phyloP scores from a whole-genome alignment of 768 basidiomycete species.

The Glaciozyma martinii region DNA sequence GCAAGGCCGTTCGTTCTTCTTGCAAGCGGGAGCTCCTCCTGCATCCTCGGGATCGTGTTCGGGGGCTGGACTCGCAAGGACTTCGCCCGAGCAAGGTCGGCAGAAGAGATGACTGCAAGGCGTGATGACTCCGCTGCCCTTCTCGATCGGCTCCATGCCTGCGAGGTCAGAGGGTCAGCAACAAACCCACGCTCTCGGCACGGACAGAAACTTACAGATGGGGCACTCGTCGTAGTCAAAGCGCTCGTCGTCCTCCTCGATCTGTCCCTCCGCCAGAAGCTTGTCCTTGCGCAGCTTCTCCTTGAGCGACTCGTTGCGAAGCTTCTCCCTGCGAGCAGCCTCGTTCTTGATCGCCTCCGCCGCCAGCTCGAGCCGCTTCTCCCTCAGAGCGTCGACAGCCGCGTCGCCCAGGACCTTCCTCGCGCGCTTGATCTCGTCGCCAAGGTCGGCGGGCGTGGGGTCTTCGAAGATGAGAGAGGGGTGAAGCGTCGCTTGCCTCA shows the following conservation, averaged over 20 bases:
- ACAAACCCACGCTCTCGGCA: no score
- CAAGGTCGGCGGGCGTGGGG: slow-evolving; percentile 41
- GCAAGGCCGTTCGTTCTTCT: neutral
- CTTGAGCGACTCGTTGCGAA: no score
- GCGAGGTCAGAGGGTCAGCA: neutral
- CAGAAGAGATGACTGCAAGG: neutral
- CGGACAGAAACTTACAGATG: no score
- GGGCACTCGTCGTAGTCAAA: no score
- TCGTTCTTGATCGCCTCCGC: neutral
- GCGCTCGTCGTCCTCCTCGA: neutral
- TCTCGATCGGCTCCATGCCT: neutral
- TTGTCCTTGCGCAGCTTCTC: neutral
- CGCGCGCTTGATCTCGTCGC: slow-evolving; percentile 36
- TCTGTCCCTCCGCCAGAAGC: neutral
- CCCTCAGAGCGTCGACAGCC: neutral
- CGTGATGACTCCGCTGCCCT: neutral
- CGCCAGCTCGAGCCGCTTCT: neutral
- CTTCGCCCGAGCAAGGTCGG: neutral
- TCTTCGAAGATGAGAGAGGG: slow-evolving; percentile 26
- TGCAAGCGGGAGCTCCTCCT: neutral
- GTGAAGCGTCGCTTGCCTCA: neutral
- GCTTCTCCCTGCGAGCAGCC: no score
- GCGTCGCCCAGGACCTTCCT: slow-evolving; percentile 25
- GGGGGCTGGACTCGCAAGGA: neutral
- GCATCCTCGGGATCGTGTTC: neutral